phyloP scores from a whole-genome alignment of 2,329 filamentous ascomycete genomes.

The Magnaporthiopsis poae region DNA sequence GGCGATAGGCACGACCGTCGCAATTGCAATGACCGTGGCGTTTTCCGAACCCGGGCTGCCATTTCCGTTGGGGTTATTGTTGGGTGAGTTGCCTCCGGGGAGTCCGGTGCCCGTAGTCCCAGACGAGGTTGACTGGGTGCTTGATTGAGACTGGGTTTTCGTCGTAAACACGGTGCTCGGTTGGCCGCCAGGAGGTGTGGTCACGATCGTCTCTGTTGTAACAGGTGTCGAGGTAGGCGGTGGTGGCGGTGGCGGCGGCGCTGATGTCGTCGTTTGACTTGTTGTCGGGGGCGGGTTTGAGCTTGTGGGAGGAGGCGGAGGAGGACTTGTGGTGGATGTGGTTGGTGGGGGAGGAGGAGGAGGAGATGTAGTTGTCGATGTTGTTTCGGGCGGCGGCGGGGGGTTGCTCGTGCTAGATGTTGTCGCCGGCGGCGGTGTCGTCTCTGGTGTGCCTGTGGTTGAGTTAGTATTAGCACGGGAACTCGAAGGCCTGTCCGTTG shows the following conservation, averaged over 20 bases:
- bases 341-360: constrained; percentile 10
- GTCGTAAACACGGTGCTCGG: constrained; percentile 14
- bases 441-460: constrained; percentile 11
- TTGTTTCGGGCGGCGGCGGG: constrained; percentile 12
- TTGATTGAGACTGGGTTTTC: constrained; percentile 13
- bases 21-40: constrained; percentile 73
- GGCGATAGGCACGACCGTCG: constrained; percentile 85
- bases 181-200: constrained; percentile 11
- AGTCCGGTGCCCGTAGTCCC: constrained; percentile 12
- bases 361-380: constrained; percentile 8
- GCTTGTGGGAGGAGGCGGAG: constrained; percentile 10
- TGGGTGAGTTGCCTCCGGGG: constrained; percentile 16
- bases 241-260: constrained; percentile 13
- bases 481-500: constrained; percentile 10
- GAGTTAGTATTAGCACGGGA: constrained; percentile 12
- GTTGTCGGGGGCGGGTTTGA: constrained; percentile 12
- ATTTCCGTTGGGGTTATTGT: constrained; percentile 19
- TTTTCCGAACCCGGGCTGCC: constrained; percentile 41
- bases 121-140: constrained; percentile 13
- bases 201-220: constrained; percentile 40
- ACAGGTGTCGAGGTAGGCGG: constrained; percentile 10
- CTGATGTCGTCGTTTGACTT: constrained; percentile 12
- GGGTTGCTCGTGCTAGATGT: constrained; percentile 1
- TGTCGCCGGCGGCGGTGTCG: background rate
- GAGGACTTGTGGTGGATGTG: constrained; percentile 16